Conservation (phyloP, 2,329 filamentous ascomycete species). For the Alternaria sp. region DNA sequence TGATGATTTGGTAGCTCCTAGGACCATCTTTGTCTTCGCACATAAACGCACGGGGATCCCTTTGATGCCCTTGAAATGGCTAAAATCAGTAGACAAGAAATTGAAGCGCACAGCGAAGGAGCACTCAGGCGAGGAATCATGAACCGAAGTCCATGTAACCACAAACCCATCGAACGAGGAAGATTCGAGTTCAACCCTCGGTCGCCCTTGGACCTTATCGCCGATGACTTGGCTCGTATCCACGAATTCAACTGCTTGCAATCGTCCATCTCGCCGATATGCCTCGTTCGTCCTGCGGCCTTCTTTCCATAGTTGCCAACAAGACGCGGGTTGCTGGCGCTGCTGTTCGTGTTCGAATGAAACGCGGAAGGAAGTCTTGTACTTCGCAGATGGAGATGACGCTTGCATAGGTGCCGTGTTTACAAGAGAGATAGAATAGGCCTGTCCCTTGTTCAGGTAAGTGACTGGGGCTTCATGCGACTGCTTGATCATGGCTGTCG, state of each 20-base stretch:
- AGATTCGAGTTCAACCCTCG: slow-evolving; percentile 59
- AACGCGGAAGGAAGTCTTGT: slow-evolving; percentile 91
- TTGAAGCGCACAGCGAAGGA: slow-evolving; percentile 94
- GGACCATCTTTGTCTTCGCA: slow-evolving; percentile 80
- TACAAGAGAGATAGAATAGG: slow-evolving; percentile 84
- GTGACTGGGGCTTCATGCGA: slow-evolving; percentile 93
- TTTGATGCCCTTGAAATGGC: slow-evolving; percentile 98
- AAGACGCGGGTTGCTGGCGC: slow-evolving; percentile 78
- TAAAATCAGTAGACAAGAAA: slow-evolving; percentile 97
- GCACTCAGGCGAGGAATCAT: slow-evolving; percentile 75
- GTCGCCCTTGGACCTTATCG: slow-evolving; percentile 58
- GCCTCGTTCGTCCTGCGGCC: slow-evolving; percentile 95
- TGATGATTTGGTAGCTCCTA: slow-evolving; percentile 58
- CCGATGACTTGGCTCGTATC: slow-evolving; percentile 67
- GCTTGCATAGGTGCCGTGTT: slow-evolving; percentile 73
- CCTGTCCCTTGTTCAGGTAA: slow-evolving; percentile 96
- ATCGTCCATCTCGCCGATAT: slow-evolving; percentile 87
- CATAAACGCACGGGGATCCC: slow-evolving; percentile 94
- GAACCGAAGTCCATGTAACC: slow-evolving; percentile 81
- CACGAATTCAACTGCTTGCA: slow-evolving; percentile 95
- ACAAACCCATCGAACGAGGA: slow-evolving; percentile 95
- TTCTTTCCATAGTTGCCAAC: slow-evolving; percentile 96
- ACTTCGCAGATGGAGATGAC: slow-evolving; percentile 69
- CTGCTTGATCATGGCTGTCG: slow-evolving; percentile 94
- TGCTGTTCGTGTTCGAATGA: slow-evolving; percentile 98